A percentile compares a stretch with the other conserved stretches of the same genome.
These are phyloP conservation scores for Zasmidium citrigriseum DNA, from an alignment of 2,329 filamentous ascomycete genomes.

Conservation along the genomic window DNA sequence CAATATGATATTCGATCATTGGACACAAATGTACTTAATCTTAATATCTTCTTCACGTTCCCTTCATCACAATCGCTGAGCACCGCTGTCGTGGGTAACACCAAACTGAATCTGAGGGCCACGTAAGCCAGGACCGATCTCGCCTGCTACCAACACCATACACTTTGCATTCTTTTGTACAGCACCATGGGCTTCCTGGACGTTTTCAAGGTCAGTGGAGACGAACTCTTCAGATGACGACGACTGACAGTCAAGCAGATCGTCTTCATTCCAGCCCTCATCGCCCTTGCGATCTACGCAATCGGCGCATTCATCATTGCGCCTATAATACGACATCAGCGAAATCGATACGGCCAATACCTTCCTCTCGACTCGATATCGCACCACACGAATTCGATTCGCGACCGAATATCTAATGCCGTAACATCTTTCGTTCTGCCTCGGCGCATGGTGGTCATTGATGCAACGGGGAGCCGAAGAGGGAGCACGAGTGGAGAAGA, in stretches of 20 bases:
- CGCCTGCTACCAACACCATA: too few relatives aligned
- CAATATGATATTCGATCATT: too few relatives aligned
- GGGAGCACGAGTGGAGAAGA: constrained; percentile 34
- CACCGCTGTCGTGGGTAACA: too few relatives aligned
- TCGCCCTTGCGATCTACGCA: constrained; percentile 46
- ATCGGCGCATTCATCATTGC: constrained; percentile 43
- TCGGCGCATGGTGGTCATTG: constrained; percentile 30
- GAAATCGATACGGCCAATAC: constrained; percentile 47
- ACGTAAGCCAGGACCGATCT: too few relatives aligned
- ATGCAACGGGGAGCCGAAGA: constrained; percentile 27
- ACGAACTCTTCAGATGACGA: constrained; percentile 1
- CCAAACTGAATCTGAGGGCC: too few relatives aligned
- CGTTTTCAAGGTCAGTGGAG: constrained; percentile 26
- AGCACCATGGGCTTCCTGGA: constrained; percentile 26
- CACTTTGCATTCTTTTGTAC: background rate
- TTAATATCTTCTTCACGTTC: too few relatives aligned
- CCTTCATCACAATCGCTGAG: too few relatives aligned
- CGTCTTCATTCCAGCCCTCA: constrained; percentile 47
- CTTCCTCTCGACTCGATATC: constrained; percentile 36
- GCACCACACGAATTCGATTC: constrained; percentile 28
- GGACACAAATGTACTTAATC: too few relatives aligned
- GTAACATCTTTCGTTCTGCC: constrained; percentile 37
- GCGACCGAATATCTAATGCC: constrained; percentile 37
- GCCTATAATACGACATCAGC: constrained; percentile 47
- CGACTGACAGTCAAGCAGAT: constrained; percentile 34